Conservation (phyloP, 2,329 filamentous ascomycete species). For the Beauveria asiatica region DNA sequence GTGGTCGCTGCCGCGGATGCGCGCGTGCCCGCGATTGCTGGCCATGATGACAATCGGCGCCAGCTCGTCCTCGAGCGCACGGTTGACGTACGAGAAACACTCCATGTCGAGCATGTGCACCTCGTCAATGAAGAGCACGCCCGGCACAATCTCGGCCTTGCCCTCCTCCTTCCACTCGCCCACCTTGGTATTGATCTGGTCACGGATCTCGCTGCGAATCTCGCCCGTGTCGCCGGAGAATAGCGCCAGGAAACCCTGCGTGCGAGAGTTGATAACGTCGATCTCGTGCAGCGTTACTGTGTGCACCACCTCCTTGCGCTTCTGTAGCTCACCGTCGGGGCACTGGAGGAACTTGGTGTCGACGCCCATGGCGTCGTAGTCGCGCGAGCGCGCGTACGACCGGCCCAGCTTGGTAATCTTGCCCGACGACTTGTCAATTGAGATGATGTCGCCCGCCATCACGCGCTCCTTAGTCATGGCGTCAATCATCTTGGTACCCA, state of each 20-base stretch:
- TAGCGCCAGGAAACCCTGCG: conserved; percentile 94
- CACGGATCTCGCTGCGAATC: conserved; percentile 91
- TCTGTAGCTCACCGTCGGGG: conserved; percentile 93
- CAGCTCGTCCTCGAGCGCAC: conserved; percentile 87
- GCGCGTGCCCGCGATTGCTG: conserved; percentile 85
- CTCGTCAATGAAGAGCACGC: conserved; percentile 96
- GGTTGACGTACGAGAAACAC: conserved; percentile 98
- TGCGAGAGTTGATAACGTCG: conserved; percentile 97
- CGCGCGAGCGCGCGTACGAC: conserved; percentile 86
- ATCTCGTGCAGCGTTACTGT: conserved; percentile 97
- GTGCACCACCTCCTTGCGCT: conserved; percentile 93
- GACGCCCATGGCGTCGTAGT: conserved; percentile 98
- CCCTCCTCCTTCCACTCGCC: conserved; percentile 99
- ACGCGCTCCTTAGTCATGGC: conserved; percentile 99
- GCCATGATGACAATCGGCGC: conserved; percentile 99
- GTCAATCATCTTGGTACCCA: conserved; percentile 99
- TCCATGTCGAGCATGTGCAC: conserved; percentile 99
- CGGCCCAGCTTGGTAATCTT: conserved; percentile 96
- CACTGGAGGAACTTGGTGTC: conserved; percentile 98
- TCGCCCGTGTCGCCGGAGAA: conserved; percentile 98
- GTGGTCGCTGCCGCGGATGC: conserved; percentile 90
- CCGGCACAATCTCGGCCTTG: conserved; percentile 95
- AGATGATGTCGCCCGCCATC: conserved; percentile 97
- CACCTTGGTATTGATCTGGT: conserved; percentile 99
- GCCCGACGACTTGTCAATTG: conserved; percentile 95